Conservation (phyloP, 176 grass and related monocot species). For the bread wheat (Triticum aestivum) region IWGSC_CS_RefSeq_v2.1 NC_057794.1:291916113-291916612, state of each 20-base stretch:
- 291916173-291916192: constrained; percentile 1
- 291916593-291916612: not conserved
- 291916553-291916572: not conserved
- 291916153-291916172: not conserved
- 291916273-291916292: not conserved
- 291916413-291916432: not conserved
- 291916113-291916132: not conserved
- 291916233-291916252: not conserved
- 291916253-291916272: not conserved
- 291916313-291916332: not conserved
- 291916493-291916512: not conserved
- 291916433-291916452: not conserved
- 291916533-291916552: not conserved
- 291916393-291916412: not conserved
- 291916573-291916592: not conserved
- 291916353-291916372: too few species aligned
- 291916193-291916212: not conserved
- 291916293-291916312: not conserved
- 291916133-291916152: constrained; percentile 2
- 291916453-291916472: not conserved
- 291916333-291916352: too few species aligned
- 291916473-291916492: not conserved
- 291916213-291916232: not conserved
- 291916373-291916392: not conserved
- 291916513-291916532: constrained; percentile 1